Evolutionary conservation across 495 filamentous ascomycete genomes (phyloP).

Genomic region (Staphylotrichum longicolle): DNA sequence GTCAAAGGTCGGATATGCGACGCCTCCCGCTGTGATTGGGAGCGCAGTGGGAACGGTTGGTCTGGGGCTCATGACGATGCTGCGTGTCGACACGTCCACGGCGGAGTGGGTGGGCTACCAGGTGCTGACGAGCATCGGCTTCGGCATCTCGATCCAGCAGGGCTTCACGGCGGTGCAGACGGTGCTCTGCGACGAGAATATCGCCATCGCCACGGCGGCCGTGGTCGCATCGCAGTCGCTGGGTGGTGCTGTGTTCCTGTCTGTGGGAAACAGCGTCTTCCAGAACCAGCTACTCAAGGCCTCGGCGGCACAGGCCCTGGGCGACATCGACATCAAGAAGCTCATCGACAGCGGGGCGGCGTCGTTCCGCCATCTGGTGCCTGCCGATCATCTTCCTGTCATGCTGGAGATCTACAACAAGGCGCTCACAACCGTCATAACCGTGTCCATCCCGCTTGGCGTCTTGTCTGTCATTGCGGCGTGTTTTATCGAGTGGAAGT

Average conservation of each 20-base stretch:
- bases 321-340: conserved; percentile 31
- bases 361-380: conserved; percentile 42
- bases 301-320: conserved; percentile 22
- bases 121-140: conserved; percentile 51
- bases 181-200: conserved; percentile 51
- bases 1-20: conserved; percentile 37
- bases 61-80: conserved; percentile 61
- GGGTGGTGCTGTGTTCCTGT: conserved; percentile 61
- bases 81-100: conserved; percentile 49
- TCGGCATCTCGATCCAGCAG: conserved; percentile 63
- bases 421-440: conserved; percentile 33
- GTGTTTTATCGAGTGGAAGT: conserved; percentile 52
- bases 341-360: conserved; percentile 49
- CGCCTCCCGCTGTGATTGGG: conserved; percentile 53
- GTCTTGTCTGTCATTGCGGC: conserved; percentile 38
- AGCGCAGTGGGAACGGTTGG: conserved; percentile 57
- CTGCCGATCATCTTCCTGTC: conserved; percentile 29
- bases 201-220: conserved; percentile 58
- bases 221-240: conserved; percentile 63
- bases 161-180: conserved; percentile 52
- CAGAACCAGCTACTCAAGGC: conserved; percentile 49
- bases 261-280: conserved; percentile 61
- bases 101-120: conserved; percentile 67
- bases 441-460: conserved; percentile 37
- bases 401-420: conserved; percentile 35